These are phyloP conservation scores for Chaetoceros muelleri DNA, from an alignment of 108 stramenopile species.

Conservation along the genomic window DNA sequence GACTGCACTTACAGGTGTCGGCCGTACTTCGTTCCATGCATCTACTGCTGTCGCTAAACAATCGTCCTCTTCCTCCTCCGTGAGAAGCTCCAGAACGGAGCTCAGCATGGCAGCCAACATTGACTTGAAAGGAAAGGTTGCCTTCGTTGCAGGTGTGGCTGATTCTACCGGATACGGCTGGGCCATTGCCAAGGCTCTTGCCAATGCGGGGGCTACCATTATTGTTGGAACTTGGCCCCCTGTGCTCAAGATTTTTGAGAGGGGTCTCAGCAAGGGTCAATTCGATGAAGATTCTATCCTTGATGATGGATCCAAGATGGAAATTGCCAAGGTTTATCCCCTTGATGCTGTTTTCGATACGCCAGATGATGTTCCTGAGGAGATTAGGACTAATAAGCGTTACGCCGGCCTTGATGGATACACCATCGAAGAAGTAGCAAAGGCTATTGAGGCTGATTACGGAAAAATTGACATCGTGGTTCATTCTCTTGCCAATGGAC, in stretches of 20 bases:
- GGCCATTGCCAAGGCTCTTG: conserved; percentile 93
- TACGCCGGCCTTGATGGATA: conserved; percentile 90
- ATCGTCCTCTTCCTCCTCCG: conserved; percentile 14
- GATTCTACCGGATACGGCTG: conserved; percentile 97
- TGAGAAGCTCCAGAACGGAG: conserved; percentile 26
- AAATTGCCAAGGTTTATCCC: conserved; percentile 92
- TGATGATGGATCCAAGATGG: conserved; percentile 85
- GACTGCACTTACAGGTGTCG: conserved; percentile 11
- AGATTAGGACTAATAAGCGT: conserved; percentile 89
- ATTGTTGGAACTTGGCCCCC: conserved; percentile 98
- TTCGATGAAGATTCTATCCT: conserved; percentile 83
- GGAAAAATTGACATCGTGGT: conserved; percentile 95
- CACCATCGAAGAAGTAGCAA: conserved; percentile 92
- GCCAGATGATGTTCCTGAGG: conserved; percentile 91
- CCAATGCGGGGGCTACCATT: conserved; percentile 92
- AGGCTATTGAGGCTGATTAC: conserved; percentile 90
- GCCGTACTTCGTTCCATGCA: conserved; percentile 22
- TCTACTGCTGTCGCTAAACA: conserved; percentile 13
- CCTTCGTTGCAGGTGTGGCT: conserved; percentile 95
- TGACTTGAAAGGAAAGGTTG: conserved; percentile 88
- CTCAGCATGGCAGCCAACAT: conserved; percentile 46
- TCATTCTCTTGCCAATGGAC: conserved; percentile 97
- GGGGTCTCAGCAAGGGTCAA: conserved; percentile 70
- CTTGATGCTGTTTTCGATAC: conserved; percentile 95
- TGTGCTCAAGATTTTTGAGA: conserved; percentile 93